Conservation (phyloP, 2,329 filamentous ascomycete genomes). For the Rosellinia necatrix region DNA sequence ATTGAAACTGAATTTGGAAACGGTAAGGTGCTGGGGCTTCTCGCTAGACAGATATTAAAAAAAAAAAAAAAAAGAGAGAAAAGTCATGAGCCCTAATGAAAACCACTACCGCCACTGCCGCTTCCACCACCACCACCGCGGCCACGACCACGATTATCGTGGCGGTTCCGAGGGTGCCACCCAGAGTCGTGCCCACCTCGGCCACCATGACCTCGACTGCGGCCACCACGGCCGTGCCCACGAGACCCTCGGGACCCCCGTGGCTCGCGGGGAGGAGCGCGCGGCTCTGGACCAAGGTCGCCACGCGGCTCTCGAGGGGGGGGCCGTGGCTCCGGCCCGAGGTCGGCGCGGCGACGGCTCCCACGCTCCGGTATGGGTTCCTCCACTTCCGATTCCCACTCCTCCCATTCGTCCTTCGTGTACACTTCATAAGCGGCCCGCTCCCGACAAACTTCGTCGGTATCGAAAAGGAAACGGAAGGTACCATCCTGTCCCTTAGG, state of each 20-base stretch:
- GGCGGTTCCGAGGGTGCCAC: slow-evolving; percentile 36
- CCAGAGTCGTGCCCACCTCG: slow-evolving; percentile 35
- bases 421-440: slow-evolving; percentile 68
- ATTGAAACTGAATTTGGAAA: slow-evolving; percentile 2
- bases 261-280: slow-evolving; percentile 33
- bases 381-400: slow-evolving; percentile 79
- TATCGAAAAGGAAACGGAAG: slow-evolving; percentile 86
- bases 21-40: neutral
- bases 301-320: slow-evolving; percentile 36
- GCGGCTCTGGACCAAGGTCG: slow-evolving; percentile 33
- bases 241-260: slow-evolving; percentile 29
- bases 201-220: slow-evolving; percentile 26
- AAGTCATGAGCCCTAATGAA: slow-evolving; percentile 22
- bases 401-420: slow-evolving; percentile 75
- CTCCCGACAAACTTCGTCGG: slow-evolving; percentile 74
- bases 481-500: slow-evolving; percentile 63
- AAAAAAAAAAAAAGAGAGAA: too few relatives aligned
- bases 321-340: slow-evolving; percentile 32
- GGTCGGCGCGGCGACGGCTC: slow-evolving; percentile 31
- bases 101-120: slow-evolving; percentile 28
- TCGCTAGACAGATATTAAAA: too few relatives aligned
- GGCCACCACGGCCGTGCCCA: slow-evolving; percentile 35
- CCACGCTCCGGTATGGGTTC: slow-evolving; percentile 51
- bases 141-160: slow-evolving; percentile 35
- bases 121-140: slow-evolving; percentile 30